These are phyloP conservation scores for Allomyces macrogynus DNA, from an alignment of 192 early-diverging fungal species.

Conservation along the genomic window DNA sequence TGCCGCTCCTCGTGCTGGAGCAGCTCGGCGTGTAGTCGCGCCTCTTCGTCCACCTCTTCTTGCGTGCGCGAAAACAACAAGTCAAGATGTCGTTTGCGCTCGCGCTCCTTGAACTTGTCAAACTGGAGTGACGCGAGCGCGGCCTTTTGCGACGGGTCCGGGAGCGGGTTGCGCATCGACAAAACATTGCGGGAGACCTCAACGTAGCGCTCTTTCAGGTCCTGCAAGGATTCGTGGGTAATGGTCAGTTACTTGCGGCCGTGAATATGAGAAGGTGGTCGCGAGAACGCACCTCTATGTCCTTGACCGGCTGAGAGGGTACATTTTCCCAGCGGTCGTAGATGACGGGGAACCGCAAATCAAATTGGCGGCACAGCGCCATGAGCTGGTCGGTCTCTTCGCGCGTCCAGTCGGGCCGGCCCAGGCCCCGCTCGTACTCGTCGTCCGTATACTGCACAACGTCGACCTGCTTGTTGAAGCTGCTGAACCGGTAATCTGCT, in stretches of 20 bases:
- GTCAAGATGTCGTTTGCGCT: conserved; percentile 61
- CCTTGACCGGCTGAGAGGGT: conserved; percentile 3
- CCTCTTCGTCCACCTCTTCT: conserved; percentile 39
- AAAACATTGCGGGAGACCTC: conserved; percentile 40
- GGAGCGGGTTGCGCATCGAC: conserved; percentile 19
- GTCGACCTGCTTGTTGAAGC: conserved; percentile 51
- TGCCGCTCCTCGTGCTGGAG: too few species aligned
- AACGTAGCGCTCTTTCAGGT: conserved; percentile 77
- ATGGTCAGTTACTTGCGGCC: conserved; percentile 8
- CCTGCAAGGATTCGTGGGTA: conserved; percentile 21
- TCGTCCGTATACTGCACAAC: conserved; percentile 54
- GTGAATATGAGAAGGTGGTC: conserved; percentile 23
- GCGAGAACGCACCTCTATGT: conserved; percentile 5
- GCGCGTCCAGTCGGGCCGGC: conserved; percentile 45
- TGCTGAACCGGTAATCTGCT: conserved; percentile 50
- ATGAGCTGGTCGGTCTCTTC: conserved; percentile 74
- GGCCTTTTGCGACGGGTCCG: conserved; percentile 13
- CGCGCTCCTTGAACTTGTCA: conserved; percentile 42
- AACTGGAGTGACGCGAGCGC: conserved; percentile 19
- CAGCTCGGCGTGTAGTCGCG: background rate
- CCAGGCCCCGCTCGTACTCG: conserved; percentile 59
- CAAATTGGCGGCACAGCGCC: conserved; percentile 45
- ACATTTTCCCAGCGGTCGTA: conserved; percentile 54
- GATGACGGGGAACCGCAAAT: conserved; percentile 70
- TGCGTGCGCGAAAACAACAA: conserved; percentile 46